Conservation (phyloP, 768 basidiomycete species). For the Tylopilus balloui region DNA sequence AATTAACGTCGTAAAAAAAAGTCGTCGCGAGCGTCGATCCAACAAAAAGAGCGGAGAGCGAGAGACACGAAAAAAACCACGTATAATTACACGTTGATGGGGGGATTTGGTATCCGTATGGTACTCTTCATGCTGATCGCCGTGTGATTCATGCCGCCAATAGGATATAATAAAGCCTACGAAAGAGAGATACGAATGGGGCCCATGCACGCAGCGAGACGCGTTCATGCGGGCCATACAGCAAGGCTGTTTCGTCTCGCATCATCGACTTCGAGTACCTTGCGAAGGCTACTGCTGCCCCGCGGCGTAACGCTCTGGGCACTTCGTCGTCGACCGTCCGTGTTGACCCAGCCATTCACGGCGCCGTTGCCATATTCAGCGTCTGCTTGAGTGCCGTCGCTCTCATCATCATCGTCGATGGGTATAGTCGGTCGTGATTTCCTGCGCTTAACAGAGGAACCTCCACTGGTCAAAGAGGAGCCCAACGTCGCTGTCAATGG, state of each 20-base stretch:
- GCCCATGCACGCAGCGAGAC: not conserved
- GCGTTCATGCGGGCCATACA: slow-evolving; percentile 39
- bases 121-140: slow-evolving; percentile 12
- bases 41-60: not conserved
- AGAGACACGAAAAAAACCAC: not conserved
- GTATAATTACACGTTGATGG: slow-evolving; percentile 28
- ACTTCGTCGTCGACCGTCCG: slow-evolving; percentile 53
- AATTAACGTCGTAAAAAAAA: slow-evolving; percentile 28
- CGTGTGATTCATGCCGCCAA: slow-evolving; percentile 25
- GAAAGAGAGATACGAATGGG: not conserved
- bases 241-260: slow-evolving; percentile 65
- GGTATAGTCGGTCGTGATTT: slow-evolving; percentile 47
- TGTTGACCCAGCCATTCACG: slow-evolving; percentile 48
- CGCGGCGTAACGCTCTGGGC: slow-evolving; percentile 15
- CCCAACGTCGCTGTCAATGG: slow-evolving; percentile 37
- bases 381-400: slow-evolving; percentile 69
- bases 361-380: slow-evolving; percentile 50
- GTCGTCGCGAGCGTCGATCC: slow-evolving; percentile 15
- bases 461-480: slow-evolving; percentile 25
- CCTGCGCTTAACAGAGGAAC: slow-evolving; percentile 41
- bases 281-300: slow-evolving; percentile 28
- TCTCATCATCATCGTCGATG: slow-evolving; percentile 52
- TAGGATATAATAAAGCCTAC: slow-evolving; percentile 36
- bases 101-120: slow-evolving; percentile 22
- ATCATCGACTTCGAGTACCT: slow-evolving; percentile 43